These are phyloP conservation scores for Ceratocystis ficicola DNA, from an alignment of 2,329 filamentous ascomycete species.

Conservation along the genomic window DNA sequence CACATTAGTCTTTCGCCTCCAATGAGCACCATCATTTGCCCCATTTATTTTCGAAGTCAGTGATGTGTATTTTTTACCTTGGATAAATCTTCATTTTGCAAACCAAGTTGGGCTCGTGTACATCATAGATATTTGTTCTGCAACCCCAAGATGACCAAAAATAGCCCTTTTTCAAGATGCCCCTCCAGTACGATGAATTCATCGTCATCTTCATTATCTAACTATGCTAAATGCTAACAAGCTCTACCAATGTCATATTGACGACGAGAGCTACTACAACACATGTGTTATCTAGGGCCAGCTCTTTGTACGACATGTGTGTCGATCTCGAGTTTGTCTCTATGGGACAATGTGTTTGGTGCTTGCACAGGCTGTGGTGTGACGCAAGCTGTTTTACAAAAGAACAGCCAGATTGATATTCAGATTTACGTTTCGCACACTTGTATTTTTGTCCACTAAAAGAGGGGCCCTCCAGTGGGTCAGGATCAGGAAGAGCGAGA, in stretches of 20 bases:
- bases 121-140: too few relatives aligned
- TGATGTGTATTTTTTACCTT: too few relatives aligned
- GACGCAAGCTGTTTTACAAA: conserved; percentile 8
- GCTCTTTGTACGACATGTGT: neutral
- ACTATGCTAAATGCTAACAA: too few relatives aligned
- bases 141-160: too few relatives aligned
- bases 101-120: too few relatives aligned
- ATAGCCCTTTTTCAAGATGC: too few relatives aligned
- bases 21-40: too few relatives aligned
- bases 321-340: conserved; percentile 1
- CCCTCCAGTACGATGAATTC: too few relatives aligned
- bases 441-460: neutral
- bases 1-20: neutral
- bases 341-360: neutral
- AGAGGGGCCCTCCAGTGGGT: conserved; percentile 10
- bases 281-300: neutral
- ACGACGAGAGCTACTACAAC: neutral
- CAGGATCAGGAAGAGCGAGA: neutral
- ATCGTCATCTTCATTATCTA: too few relatives aligned
- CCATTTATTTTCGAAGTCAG: too few relatives aligned
- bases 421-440: neutral
- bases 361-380: neutral
- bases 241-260: too few relatives aligned
- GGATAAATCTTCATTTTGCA: too few relatives aligned
- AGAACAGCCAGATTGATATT: neutral